A percentile compares a stretch with the other conserved stretches of the same genome.
These are phyloP conservation scores for Dissophora globulifera DNA, from an alignment of 192 early-diverging fungal species.

Conservation along the genomic window DNA sequence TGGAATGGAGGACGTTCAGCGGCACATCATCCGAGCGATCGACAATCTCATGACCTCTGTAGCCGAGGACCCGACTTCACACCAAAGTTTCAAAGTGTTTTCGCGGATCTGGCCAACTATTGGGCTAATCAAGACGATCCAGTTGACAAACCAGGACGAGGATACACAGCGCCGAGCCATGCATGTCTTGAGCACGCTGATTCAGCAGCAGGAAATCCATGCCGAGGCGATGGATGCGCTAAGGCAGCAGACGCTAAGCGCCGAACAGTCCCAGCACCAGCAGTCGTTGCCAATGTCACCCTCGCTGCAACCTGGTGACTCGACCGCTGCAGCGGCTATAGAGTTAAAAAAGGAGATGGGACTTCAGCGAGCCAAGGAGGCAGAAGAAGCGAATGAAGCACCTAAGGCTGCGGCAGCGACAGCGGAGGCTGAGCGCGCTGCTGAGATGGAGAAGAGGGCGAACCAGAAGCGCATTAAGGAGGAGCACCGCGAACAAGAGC, in stretches of 20 bases:
- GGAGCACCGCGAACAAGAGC: constrained; percentile 9
- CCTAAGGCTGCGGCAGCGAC: neutral
- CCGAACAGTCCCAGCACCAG: neutral
- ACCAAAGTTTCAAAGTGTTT: constrained; percentile 45
- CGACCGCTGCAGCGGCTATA: neutral
- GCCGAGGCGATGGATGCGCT: constrained; percentile 13
- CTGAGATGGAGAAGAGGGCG: neutral
- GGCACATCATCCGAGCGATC: constrained; percentile 65
- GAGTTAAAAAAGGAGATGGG: neutral
- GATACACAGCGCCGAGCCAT: constrained; percentile 53
- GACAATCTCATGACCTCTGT: constrained; percentile 61
- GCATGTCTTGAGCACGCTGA: constrained; percentile 46
- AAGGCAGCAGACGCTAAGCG: neutral
- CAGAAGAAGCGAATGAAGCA: neutral
- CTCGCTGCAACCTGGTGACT: neutral
- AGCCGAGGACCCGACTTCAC: constrained; percentile 26
- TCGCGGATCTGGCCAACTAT: constrained; percentile 39
- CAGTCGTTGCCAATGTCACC: neutral
- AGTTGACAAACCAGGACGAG: constrained; percentile 47
- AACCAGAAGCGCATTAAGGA: too few species aligned
- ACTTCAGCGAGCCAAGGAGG: neutral
- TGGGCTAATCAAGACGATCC: constrained; percentile 54
- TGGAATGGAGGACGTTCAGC: constrained; percentile 59
- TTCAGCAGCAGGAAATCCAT: constrained; percentile 44
- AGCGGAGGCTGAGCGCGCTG: neutral